Evolutionary conservation across 768 basidiomycete genomes (phyloP), one percentile per base, ranked within the genome.

Genomic region (Tephrocybe sp.): DNA sequence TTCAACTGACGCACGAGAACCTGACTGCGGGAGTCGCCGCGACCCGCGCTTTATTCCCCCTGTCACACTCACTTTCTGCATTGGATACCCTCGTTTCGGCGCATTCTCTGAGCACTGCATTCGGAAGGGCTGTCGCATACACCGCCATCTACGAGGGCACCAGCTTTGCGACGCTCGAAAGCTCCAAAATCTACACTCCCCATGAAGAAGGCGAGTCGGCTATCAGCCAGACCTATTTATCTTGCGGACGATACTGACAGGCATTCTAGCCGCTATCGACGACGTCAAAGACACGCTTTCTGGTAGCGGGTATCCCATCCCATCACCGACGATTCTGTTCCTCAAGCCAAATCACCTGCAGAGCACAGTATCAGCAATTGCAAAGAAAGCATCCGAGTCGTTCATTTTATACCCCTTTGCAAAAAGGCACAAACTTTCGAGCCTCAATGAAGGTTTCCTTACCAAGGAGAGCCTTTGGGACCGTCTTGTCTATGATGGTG

Each of bases 11-110:
- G 0, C 90, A 93, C 63, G 78, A 88, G 64, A 93, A 92, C 55
- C 62, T 95, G 50, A 94, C 91, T 2, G 90, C 94, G 3, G 94
- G 91, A 27, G 86, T 94, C n/a, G 82, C 91, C 0, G 88, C 87
- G 3, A 71, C 82, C 19, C 83, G 88, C 29, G 79, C 83, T 4
- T 63, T 94, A 18, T 80, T 95, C 57, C 92, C 94, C 2, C 70
- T 82, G 9, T 79, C 87, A 19, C 81, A 82, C 58, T 71, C 80
- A 11, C 57, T 92, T 34, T 80, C 86, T 4, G 69, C 83, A 5
- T 65, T 86, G 44, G 94, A 97, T 64, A 88, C 86, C 6, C 70
- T 97, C 27, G 75, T 86, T 10, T 94, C 90, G 21, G 79, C 80
- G 2, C 80, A 90, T 61, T 73, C 86, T 1, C 61, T 97, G 45